phyloP scores from a whole-genome alignment of 495 filamentous ascomycete species.

The Podospora appendiculata region DNA sequence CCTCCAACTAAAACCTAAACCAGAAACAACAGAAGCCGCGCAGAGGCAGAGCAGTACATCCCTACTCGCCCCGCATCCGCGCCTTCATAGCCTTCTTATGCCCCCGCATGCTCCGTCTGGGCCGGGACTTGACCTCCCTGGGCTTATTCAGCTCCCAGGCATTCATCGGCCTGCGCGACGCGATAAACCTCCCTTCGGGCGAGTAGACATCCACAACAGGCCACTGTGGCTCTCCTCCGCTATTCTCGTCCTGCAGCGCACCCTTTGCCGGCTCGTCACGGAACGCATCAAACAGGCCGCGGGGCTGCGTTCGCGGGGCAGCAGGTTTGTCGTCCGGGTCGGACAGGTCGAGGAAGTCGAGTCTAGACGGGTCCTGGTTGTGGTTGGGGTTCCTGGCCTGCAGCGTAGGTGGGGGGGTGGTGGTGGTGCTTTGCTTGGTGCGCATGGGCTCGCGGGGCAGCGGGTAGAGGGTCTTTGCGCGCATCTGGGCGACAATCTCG shows the following conservation, averaged over 20 bases:
- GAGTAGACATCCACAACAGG: constrained; percentile 79
- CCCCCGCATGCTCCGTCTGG: constrained; percentile 53
- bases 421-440: too few species aligned
- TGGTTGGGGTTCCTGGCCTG: not conserved
- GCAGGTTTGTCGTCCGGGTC: too few species aligned
- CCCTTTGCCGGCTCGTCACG: not conserved
- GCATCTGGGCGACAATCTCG: constrained; percentile 75
- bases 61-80: constrained; percentile 10
- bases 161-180: constrained; percentile 60
- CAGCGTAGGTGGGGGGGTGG: too few species aligned
- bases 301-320: too few species aligned
- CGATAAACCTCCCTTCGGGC: constrained; percentile 73
- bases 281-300: too few species aligned
- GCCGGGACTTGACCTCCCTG: constrained; percentile 20
- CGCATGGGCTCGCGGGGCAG: not conserved
- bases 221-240: constrained; percentile 25
- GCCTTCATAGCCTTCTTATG: constrained; percentile 44
- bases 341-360: too few species aligned
- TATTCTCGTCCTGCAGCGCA: not conserved
- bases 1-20: not conserved
- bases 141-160: constrained; percentile 51
- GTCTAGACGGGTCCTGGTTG: not conserved
- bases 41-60: not conserved
- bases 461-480: constrained; percentile 40
- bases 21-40: not conserved